Percentiles rank a stretch among this genome's conserved stretches.
Evolutionary conservation across 768 basidiomycete genomes (phyloP).

Genomic region (Tulasnella sp.): DNA sequence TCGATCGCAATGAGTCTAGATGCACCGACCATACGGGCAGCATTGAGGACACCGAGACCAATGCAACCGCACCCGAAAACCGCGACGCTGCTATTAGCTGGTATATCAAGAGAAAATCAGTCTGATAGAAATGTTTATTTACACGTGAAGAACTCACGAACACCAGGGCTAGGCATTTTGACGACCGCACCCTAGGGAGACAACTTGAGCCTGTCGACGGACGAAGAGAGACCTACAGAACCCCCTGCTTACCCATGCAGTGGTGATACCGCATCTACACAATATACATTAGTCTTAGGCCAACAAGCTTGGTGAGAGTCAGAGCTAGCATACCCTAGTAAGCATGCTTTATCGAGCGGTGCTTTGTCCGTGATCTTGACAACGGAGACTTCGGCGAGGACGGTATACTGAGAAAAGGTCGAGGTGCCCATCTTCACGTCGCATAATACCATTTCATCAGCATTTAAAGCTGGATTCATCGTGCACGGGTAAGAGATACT

Average conservation of each 20-base stretch:
- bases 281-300: too few species aligned
- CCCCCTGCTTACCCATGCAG: constrained; percentile 54
- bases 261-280: constrained; percentile 72
- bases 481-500: constrained; percentile 23
- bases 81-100: constrained; percentile 62
- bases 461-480: neutral
- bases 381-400: constrained; percentile 93
- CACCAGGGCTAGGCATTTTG: constrained; percentile 63
- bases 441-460: neutral
- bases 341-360: constrained; percentile 91
- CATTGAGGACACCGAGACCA: constrained; percentile 84
- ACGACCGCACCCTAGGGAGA: constrained; percentile 57
- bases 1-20: constrained; percentile 88
- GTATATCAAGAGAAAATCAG: neutral
- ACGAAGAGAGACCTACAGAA: neutral
- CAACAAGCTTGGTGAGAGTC: constrained; percentile 15
- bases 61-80: constrained; percentile 97
- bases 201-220: neutral
- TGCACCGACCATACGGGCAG: constrained; percentile 64
- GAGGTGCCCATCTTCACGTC: constrained; percentile 91
- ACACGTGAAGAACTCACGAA: constrained; percentile 7
- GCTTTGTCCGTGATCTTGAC: constrained; percentile 80
- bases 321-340: constrained; percentile 73
- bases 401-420: constrained; percentile 99
- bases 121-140: too few species aligned